Conservation (phyloP, 139 green algal genomes). For the Chlamydomonas sp. region DNA sequence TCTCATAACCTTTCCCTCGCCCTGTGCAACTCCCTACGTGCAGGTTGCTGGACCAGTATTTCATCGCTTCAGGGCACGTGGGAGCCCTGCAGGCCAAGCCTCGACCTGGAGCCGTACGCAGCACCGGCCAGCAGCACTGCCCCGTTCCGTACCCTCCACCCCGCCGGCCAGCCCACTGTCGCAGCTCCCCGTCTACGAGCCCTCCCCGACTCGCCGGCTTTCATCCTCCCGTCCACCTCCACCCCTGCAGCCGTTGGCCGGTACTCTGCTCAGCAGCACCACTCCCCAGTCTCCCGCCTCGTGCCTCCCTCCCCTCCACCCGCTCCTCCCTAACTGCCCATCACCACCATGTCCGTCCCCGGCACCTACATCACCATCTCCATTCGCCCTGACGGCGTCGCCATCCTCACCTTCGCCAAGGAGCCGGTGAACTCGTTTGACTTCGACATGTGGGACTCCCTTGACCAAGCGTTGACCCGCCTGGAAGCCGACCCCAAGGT, state of each 20-base stretch:
- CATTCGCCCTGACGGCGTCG: conserved; percentile 39
- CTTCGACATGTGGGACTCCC: conserved; percentile 61
- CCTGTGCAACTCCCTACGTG: too few species aligned
- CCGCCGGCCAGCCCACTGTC: neutral
- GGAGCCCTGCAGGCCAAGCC: neutral
- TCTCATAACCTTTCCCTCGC: too few species aligned
- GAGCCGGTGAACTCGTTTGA: conserved; percentile 83
- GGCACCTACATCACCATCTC: conserved; percentile 14
- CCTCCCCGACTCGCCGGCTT: neutral
- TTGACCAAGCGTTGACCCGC: conserved; percentile 57
- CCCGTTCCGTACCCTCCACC: neutral
- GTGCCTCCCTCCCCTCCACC: neutral
- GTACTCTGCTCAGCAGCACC: neutral
- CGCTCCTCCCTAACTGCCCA: neutral
- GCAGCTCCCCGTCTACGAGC: neutral
- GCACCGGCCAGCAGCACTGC: neutral
- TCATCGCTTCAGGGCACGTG: neutral
- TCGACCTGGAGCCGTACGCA: neutral
- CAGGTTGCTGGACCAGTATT: too few species aligned
- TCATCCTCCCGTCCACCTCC: neutral
- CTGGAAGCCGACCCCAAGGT: conserved; percentile 69
- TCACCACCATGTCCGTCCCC: neutral
- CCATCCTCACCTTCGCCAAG: conserved; percentile 59
- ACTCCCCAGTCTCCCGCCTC: neutral
- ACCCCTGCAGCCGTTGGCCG: neutral